Evolutionary conservation across 805 yeast species (phyloP).

Genomic region (Ogataea nonfermentans): DNA sequence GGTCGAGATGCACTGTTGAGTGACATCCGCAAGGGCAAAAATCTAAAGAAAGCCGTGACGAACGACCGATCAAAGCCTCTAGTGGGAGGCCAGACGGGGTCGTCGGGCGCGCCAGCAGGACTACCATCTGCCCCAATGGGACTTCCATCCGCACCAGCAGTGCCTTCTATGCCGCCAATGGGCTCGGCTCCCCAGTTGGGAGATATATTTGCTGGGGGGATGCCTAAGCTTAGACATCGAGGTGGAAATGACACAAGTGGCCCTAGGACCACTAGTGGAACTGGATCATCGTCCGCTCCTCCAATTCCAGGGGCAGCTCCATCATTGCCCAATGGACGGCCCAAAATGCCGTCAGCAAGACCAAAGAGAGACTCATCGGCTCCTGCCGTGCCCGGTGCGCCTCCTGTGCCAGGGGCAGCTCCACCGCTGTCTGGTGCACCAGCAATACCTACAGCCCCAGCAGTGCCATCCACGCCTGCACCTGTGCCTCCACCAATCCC

Average conservation of each 20-base stretch:
- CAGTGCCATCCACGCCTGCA: conserved; percentile 3
- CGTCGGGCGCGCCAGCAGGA: conserved; percentile 22
- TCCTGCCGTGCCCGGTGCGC: conserved; percentile 25
- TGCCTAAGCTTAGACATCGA: conserved; percentile 64
- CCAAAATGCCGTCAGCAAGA: conserved; percentile 16
- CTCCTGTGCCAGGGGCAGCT: conserved; percentile 23
- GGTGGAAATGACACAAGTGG: conserved; percentile 17
- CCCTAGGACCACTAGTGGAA: too few relatives aligned
- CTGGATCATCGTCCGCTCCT: conserved; percentile 13
- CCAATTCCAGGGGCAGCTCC: conserved; percentile 20
- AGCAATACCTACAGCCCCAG: background rate
- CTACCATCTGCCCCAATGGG: conserved; percentile 1
- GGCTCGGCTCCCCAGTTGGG: conserved; percentile 52
- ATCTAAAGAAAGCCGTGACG: conserved; percentile 61
- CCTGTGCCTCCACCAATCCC: conserved; percentile 23
- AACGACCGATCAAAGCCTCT: conserved; percentile 64
- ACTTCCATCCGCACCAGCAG: background rate
- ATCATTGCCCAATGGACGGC: conserved; percentile 14
- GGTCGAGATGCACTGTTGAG: conserved; percentile 64
- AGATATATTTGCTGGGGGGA: conserved; percentile 73
- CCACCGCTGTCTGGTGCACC: conserved; percentile 11
- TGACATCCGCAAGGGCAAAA: conserved; percentile 73
- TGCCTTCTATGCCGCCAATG: conserved; percentile 26
- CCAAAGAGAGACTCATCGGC: conserved; percentile 23
- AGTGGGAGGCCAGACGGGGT: conserved; percentile 38